Conservation (phyloP, 306 rosid species). For the Hippophae gyantsensis region DNA sequence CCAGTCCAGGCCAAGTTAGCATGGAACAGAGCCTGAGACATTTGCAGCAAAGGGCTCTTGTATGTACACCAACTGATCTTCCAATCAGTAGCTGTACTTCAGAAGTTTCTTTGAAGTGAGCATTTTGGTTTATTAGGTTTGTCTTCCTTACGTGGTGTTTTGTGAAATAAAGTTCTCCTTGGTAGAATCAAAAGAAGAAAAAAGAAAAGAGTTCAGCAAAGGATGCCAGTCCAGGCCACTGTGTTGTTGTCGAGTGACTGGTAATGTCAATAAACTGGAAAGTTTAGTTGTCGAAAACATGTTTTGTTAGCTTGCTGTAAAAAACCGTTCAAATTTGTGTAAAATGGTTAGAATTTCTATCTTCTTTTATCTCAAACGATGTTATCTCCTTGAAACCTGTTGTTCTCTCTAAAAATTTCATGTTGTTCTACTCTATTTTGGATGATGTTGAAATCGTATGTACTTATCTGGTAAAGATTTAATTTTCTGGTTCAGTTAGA, state of each 20-base stretch:
- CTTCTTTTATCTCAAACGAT: constrained; percentile 3
- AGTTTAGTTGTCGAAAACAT: constrained; percentile 22
- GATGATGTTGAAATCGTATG: not conserved
- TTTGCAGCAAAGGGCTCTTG: constrained; percentile 19
- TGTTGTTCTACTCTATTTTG: not conserved
- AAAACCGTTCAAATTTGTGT: constrained; percentile 29
- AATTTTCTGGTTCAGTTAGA: too few relatives aligned
- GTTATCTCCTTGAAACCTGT: not conserved
- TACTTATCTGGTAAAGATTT: too few relatives aligned
- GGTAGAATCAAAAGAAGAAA: constrained; percentile 9
- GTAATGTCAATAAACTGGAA: constrained; percentile 55
- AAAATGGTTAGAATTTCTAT: constrained; percentile 19
- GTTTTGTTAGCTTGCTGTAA: constrained; percentile 44
- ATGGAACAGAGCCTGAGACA: constrained; percentile 93
- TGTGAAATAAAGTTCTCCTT: constrained; percentile 38
- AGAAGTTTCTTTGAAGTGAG: constrained; percentile 47
- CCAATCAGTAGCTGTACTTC: constrained; percentile 63
- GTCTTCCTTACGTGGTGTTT: constrained; percentile 13
- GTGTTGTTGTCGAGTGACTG: constrained; percentile 75
- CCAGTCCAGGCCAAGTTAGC: too few relatives aligned
- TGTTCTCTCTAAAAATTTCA: not conserved
- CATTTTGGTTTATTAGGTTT: constrained; percentile 15
- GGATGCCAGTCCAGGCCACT: constrained; percentile 94
- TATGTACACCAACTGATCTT: constrained; percentile 77
- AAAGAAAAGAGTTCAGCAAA: constrained; percentile 16